These are phyloP conservation scores for Talaromyces albobiverticillius DNA, from an alignment of 2,329 filamentous ascomycete species.

Conservation along the genomic window DNA sequence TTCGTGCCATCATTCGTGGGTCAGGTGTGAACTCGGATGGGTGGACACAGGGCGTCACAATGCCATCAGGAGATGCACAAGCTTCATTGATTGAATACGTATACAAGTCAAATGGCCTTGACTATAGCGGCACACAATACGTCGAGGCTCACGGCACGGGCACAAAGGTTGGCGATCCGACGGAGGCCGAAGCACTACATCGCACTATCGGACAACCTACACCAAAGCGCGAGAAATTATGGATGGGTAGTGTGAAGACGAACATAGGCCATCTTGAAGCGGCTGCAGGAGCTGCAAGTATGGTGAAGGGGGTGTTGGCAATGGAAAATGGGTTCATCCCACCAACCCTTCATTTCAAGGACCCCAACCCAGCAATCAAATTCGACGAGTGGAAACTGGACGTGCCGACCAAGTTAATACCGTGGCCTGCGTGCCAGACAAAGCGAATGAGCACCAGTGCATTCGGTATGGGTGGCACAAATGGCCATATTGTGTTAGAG, in stretches of 20 bases:
- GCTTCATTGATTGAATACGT: constrained; percentile 17
- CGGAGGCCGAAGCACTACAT: constrained; percentile 17
- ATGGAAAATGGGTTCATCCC: constrained; percentile 42
- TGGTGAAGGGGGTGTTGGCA: constrained; percentile 45
- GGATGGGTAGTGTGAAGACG: constrained; percentile 29
- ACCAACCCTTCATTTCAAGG: constrained; percentile 45
- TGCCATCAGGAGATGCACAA: constrained; percentile 20
- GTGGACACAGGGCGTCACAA: constrained; percentile 19
- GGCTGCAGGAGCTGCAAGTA: constrained; percentile 48
- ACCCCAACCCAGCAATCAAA: constrained; percentile 41
- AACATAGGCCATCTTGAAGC: constrained; percentile 50
- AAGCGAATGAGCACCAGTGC: constrained; percentile 25
- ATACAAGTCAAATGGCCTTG: not conserved
- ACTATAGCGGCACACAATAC: not conserved
- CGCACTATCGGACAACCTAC: constrained; percentile 15
- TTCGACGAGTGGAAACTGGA: constrained; percentile 22
- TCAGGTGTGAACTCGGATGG: constrained; percentile 22
- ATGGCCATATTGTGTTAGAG: constrained; percentile 24
- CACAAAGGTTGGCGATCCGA: constrained; percentile 23
- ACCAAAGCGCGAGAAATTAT: constrained; percentile 17
- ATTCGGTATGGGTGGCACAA: constrained; percentile 30
- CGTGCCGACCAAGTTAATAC: constrained; percentile 16
- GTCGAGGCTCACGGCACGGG: constrained; percentile 26
- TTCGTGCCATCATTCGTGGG: constrained; percentile 28
- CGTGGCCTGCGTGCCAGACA: constrained; percentile 20